phyloP scores from a whole-genome alignment of 108 stramenopile species.

The Cyclotella choctawhatcheeana region DNA sequence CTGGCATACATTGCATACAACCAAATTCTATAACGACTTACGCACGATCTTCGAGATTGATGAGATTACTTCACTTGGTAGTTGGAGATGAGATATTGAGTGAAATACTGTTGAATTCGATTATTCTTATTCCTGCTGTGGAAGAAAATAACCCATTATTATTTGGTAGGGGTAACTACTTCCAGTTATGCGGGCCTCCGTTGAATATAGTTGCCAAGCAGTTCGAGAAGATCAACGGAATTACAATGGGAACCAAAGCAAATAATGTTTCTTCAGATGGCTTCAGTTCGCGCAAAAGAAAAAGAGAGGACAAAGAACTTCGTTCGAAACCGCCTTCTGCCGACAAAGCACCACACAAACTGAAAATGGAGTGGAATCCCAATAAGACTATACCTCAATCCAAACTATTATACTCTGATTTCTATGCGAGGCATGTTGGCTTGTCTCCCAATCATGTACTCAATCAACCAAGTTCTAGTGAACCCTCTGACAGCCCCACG shows the following conservation, averaged over 20 bases:
- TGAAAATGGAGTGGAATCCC: conserved; percentile 35
- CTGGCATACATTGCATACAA: conserved; percentile 48
- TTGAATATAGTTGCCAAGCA: conserved; percentile 39
- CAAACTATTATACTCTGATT: conserved; percentile 52
- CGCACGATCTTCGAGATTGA: conserved; percentile 40
- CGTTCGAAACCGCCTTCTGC: conserved; percentile 13
- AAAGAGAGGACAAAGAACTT: conserved; percentile 38
- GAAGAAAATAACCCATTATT: neutral
- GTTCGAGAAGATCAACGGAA: conserved; percentile 15
- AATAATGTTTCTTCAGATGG: no score
- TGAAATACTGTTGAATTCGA: conserved; percentile 48
- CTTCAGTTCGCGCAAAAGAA: neutral
- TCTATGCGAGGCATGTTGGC: conserved; percentile 46
- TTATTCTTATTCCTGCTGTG: conserved; percentile 48
- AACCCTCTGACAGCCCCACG: neutral
- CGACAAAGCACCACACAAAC: neutral
- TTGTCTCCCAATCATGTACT: conserved; percentile 48
- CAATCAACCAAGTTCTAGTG: conserved; percentile 14
- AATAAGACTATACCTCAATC: conserved; percentile 51
- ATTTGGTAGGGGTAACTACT: conserved; percentile 57
- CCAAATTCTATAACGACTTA: conserved; percentile 46
- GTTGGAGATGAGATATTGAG: conserved; percentile 50
- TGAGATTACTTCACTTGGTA: conserved; percentile 45
- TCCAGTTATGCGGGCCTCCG: conserved; percentile 73
- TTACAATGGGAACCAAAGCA: no score